phyloP scores from a whole-genome alignment of 2,329 filamentous ascomycete genomes.

The Scedosporium apiospermum region DNA sequence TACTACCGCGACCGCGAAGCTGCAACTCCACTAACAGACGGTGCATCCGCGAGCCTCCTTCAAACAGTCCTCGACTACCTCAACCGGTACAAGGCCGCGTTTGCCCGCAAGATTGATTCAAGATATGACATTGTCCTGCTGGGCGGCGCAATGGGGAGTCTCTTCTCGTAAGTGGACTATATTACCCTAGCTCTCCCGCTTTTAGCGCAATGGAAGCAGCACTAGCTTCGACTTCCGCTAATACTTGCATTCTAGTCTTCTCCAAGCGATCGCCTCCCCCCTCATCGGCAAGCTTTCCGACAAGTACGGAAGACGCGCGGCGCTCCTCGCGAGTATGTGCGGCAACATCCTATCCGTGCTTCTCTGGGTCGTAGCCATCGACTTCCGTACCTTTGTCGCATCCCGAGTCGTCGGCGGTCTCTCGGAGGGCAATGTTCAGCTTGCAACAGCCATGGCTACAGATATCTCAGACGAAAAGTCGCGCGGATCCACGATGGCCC shows the following conservation, averaged over 20 bases:
- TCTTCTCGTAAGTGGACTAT: slow-evolving; percentile 55
- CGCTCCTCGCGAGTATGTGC: slow-evolving; percentile 81
- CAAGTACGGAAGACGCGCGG: slow-evolving; percentile 74
- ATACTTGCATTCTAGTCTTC: slow-evolving; percentile 44
- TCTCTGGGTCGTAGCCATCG: slow-evolving; percentile 85
- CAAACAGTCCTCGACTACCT: slow-evolving; percentile 71
- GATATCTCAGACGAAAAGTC: slow-evolving; percentile 84
- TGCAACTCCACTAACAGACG: slow-evolving; percentile 30
- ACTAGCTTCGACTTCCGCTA: background rate
- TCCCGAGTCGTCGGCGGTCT: slow-evolving; percentile 85
- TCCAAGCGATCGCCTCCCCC: slow-evolving; percentile 87
- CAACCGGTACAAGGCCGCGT: slow-evolving; percentile 90
- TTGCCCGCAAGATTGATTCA: slow-evolving; percentile 85
- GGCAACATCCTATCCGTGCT: slow-evolving; percentile 91
- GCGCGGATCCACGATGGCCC: slow-evolving; percentile 85
- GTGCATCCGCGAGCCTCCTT: slow-evolving; percentile 55
- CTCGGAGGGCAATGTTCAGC: slow-evolving; percentile 93
- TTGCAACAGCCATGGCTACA: slow-evolving; percentile 91
- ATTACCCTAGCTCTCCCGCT: background rate
- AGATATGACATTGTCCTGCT: slow-evolving; percentile 95
- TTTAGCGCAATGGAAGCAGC: background rate
- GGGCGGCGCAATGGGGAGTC: slow-evolving; percentile 82
- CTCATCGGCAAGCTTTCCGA: slow-evolving; percentile 86
- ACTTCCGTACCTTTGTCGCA: slow-evolving; percentile 94
- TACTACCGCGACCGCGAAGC: slow-evolving; percentile 88